Conservation (phyloP, 2,329 filamentous ascomycete species). For the Anthostomella pinea region DNA sequence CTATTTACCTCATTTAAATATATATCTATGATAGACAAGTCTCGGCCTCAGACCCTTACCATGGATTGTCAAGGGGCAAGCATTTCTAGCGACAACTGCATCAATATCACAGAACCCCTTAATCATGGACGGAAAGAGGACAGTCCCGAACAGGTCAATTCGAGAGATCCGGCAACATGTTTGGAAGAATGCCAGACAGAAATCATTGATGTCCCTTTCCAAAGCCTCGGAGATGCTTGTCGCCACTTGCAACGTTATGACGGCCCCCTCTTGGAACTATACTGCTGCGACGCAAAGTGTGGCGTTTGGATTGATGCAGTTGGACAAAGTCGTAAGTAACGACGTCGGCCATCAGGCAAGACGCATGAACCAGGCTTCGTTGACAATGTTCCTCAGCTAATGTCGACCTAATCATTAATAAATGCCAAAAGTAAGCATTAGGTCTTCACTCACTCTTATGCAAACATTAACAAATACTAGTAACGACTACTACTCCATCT, state of each 20-base stretch:
- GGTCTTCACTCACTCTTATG: neutral
- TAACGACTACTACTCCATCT: conserved; percentile 24
- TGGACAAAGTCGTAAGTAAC: conserved; percentile 44
- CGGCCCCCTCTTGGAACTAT: conserved; percentile 41
- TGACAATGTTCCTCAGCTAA: conserved; percentile 38
- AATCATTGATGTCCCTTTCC: conserved; percentile 16
- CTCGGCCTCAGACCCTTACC: conserved; percentile 4
- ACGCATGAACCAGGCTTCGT: conserved; percentile 2
- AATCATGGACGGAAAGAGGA: neutral
- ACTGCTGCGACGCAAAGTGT: conserved; percentile 52
- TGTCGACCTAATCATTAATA: conserved; percentile 49
- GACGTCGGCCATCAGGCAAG: too few species aligned
- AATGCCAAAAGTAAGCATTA: conserved; percentile 46
- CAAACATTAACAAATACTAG: conserved; percentile 18
- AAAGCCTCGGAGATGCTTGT: conserved; percentile 22
- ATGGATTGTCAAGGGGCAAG: conserved; percentile 13
- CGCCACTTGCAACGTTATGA: conserved; percentile 18
- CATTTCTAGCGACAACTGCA: neutral
- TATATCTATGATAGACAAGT: conserved; percentile 17
- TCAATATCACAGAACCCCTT: neutral
- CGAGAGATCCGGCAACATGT: conserved; percentile 9
- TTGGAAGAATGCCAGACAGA: too few species aligned
- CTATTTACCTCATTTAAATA: conserved; percentile 17
- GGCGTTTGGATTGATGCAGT: conserved; percentile 40
- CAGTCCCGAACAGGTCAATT: neutral